Conservation (phyloP, 176 grass and related monocot genomes). For the Oryza nivara region DNA sequence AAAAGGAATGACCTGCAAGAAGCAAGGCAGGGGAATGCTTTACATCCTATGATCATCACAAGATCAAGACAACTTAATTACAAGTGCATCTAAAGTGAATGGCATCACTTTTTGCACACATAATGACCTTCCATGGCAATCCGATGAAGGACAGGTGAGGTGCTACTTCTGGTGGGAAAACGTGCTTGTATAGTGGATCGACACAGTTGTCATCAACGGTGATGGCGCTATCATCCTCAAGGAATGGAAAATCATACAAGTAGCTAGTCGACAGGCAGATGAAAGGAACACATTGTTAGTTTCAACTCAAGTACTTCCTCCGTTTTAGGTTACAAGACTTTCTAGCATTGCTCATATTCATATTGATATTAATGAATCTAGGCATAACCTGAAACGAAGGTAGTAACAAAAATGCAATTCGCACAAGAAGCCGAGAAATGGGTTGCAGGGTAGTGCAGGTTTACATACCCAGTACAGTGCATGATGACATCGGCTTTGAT, state of each 20-base stretch:
- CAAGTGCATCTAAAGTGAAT: not conserved
- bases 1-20: constrained; percentile 67
- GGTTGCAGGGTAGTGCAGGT: not conserved
- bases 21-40: not conserved
- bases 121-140: constrained; percentile 56
- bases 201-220: constrained; percentile 75
- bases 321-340: too few relatives aligned
- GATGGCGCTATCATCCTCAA: constrained; percentile 53
- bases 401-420: not conserved
- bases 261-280: constrained; percentile 52
- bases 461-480: constrained; percentile 74
- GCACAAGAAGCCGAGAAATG: constrained; percentile 10
- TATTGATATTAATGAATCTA: too few relatives aligned
- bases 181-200: constrained; percentile 72
- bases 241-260: constrained; percentile 72
- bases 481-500: constrained; percentile 69
- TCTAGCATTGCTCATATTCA: too few relatives aligned
- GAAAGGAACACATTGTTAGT: constrained; percentile 19
- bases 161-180: constrained; percentile 61
- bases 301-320: not conserved
- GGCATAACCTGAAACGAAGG: too few relatives aligned
- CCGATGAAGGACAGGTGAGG: constrained; percentile 70
- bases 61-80: not conserved
- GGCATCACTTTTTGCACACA: constrained; percentile 34
- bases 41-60: not conserved